Base-by-base conservation (phyloP, 1,139 yeast genomes). In the Kazachstania sp. region DNA sequence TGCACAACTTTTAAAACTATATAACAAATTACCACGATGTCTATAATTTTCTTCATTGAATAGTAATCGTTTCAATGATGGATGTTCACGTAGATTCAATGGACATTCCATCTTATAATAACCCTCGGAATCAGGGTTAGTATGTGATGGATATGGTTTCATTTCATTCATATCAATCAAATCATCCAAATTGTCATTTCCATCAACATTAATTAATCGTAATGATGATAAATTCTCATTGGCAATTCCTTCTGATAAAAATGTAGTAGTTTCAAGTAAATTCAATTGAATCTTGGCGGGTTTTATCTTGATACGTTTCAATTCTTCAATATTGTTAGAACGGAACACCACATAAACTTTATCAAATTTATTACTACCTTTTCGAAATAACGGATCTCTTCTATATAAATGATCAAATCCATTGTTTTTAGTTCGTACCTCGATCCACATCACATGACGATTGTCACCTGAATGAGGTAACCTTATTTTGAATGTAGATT, bases 11-110 rank as follows among this genome's bases (percentile, higher is more conserved):
- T 52, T 57, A 45, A 61, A 61, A 48, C 64, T 59, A 43, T 54
- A 63, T 15, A 63, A 43, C 37, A 59, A 49, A 41, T 63, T 63
- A 7, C 66, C 66, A 43, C 64, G 56, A 48, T 61, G 64, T 37
- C 47, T 50, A 45, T 61, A 59, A 45, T 63, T 57, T 39, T 60
- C 61, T 45, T 61, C 64, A 43, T 63, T 61, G 39, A 63, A 63
- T 31, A 52, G 44, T 37, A 59, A 45, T 36, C 51, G 46, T 39
- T 51, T 54, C 28, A 63, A 48, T 12, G 49, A 42, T 4, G 54
- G 52, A 41, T 58, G 55, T 30, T 59, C 50, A 26, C 48, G 46
- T 7, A 61, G 45, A 37, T 55, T 54, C 9, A 63, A 40, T 36
- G 54, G 57, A 46, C 57, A 55, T 45, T 60, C 64, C 12, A 51